Evolutionary conservation across 2,329 filamentous ascomycete genomes (phyloP).

Genomic region (Nemania sp.): DNA sequence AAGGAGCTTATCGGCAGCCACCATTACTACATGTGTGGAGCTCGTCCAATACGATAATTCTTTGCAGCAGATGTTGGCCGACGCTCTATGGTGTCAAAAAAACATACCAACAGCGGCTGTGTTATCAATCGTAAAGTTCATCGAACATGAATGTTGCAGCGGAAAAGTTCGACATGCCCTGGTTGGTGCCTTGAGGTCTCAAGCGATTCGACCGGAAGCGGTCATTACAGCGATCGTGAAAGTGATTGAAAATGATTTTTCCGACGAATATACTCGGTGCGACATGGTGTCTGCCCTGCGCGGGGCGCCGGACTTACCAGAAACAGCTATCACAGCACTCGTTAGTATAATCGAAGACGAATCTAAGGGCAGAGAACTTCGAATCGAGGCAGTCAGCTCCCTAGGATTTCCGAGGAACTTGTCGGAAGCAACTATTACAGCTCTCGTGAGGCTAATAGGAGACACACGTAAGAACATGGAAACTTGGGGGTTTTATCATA

Average conservation of each 20-base stretch:
- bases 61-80: background rate
- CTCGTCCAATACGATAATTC: background rate
- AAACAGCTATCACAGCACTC: background rate
- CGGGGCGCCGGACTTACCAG: background rate
- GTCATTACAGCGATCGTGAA: background rate
- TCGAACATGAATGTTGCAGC: background rate
- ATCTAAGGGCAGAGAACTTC: background rate
- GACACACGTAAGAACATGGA: background rate
- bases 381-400: background rate
- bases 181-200: background rate
- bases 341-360: background rate
- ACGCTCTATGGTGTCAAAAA: background rate
- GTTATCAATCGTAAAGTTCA: background rate
- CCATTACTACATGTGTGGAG: background rate
- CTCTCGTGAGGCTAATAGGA: background rate
- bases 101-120: background rate
- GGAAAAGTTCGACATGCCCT: background rate
- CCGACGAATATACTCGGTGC: background rate
- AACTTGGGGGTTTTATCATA: too few species aligned
- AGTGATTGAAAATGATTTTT: background rate
- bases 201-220: background rate
- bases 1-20: background rate
- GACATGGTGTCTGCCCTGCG: background rate
- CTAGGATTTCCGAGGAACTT: background rate
- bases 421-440: background rate